Conservation (phyloP, 1,284 basidiomycete genomes). For the Binderoboletus segoi region DNA sequence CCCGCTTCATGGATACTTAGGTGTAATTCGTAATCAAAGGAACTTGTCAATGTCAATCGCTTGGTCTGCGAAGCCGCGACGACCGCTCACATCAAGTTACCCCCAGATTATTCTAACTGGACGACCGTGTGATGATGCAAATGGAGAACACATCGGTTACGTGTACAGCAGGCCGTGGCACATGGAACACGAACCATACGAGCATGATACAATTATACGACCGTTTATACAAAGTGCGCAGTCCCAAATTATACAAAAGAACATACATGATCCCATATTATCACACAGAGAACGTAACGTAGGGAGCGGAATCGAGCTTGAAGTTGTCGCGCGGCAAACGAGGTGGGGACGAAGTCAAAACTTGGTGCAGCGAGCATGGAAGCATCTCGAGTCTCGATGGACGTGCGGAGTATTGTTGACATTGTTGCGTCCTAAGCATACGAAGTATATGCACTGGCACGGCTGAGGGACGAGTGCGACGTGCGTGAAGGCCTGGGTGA, state of each 20-base stretch:
- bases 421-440: conserved; percentile 20
- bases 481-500: conserved; percentile 18
- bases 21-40: neutral
- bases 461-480: conserved; percentile 14
- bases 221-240: conserved; percentile 28
- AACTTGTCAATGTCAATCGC: too few species aligned
- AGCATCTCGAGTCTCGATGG: conserved; percentile 27
- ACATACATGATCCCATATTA: conserved; percentile 37
- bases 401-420: conserved; percentile 1
- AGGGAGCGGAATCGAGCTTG: conserved; percentile 9
- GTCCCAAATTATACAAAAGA: conserved; percentile 34
- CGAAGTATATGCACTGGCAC: conserved; percentile 21
- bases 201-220: conserved; percentile 32
- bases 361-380: conserved; percentile 16
- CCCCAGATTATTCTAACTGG: too few species aligned
- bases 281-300: conserved; percentile 25
- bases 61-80: too few species aligned
- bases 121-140: too few species aligned
- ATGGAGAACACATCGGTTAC: too few species aligned
- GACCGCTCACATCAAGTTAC: too few species aligned
- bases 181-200: conserved; percentile 3
- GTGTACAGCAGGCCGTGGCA: too few species aligned
- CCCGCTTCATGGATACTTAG: neutral
- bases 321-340: conserved; percentile 26
- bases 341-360: conserved; percentile 3